These are phyloP conservation scores for Dipteronia dyeriana DNA, from an alignment of 345 rosid species.

Conservation along the genomic window DNA sequence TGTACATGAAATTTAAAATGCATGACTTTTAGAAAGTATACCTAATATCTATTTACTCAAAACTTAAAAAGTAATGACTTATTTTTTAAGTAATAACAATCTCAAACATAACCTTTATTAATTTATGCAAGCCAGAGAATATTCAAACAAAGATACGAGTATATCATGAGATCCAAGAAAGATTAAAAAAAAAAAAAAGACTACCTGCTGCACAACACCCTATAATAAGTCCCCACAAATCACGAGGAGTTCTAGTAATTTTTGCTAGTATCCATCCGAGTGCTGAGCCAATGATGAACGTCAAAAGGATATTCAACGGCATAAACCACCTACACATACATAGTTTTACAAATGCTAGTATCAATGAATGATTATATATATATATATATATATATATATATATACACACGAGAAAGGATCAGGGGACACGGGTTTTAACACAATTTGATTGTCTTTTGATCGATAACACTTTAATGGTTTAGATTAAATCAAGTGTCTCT, in stretches of 20 bases:
- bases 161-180: not conserved
- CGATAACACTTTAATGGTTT: too few relatives aligned
- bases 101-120: not conserved
- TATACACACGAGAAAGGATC: too few relatives aligned
- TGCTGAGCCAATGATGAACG: conserved; percentile 8
- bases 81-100: too few relatives aligned
- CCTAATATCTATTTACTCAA: too few relatives aligned
- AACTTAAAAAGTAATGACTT: too few relatives aligned
- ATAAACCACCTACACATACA: conserved; percentile 19
- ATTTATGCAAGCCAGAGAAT: not conserved
- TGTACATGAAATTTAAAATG: too few relatives aligned
- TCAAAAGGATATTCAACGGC: conserved; percentile 14
- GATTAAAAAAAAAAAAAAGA: not conserved
- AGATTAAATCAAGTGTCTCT: too few relatives aligned
- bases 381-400: not conserved
- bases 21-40: too few relatives aligned
- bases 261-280: conserved; percentile 13
- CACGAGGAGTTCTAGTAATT: conserved; percentile 7
- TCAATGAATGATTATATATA: not conserved
- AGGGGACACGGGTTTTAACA: too few relatives aligned
- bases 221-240: conserved; percentile 13
- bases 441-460: too few relatives aligned
- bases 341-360: not conserved
- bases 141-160: not conserved
- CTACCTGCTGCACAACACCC: conserved; percentile 21